Conservation (phyloP, 805 yeast species). For the Ogataea allantospora region DNA sequence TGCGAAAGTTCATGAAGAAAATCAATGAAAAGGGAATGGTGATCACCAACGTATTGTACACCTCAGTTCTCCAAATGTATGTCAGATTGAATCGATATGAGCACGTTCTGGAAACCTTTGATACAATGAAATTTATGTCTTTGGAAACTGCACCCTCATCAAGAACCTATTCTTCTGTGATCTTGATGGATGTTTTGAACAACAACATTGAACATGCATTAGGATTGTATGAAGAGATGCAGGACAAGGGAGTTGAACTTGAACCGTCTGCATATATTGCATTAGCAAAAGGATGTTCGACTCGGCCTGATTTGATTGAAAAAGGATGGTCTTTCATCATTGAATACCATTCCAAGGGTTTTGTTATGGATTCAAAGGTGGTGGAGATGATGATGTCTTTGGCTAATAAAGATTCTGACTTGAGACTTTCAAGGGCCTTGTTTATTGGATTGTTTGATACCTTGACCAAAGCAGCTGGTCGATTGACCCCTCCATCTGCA, state of each 20-base stretch:
- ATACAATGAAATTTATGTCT: conserved; percentile 80
- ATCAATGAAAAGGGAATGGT: conserved; percentile 40
- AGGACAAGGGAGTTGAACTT: conserved; percentile 32
- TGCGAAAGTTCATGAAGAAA: conserved; percentile 37
- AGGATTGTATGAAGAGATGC: conserved; percentile 74
- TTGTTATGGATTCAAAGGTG: conserved; percentile 38
- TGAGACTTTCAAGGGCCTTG: conserved; percentile 66
- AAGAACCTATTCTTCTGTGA: conserved; percentile 67
- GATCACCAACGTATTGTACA: conserved; percentile 48
- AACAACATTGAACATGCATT: conserved; percentile 70
- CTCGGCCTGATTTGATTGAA: conserved; percentile 43
- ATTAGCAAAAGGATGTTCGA: conserved; percentile 67
- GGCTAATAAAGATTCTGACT: conserved; percentile 79
- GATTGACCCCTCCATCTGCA: conserved; percentile 21
- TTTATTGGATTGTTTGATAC: conserved; percentile 37
- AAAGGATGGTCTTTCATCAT: conserved; percentile 79
- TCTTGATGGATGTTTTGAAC: conserved; percentile 60
- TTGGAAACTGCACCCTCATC: conserved; percentile 63
- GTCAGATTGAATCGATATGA: conserved; percentile 48
- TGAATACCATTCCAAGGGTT: conserved; percentile 51
- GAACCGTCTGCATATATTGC: conserved; percentile 48
- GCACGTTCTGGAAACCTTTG: conserved; percentile 73
- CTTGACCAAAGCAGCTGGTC: conserved; percentile 19
- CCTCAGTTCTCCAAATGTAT: conserved; percentile 60
- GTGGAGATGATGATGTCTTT: conserved; percentile 70